A percentile compares a stretch with the other conserved stretches of the same genome.
These are phyloP conservation scores for Hypoxylon sp. DNA, from an alignment of 2,329 filamentous ascomycete species.

Conservation along the genomic window DNA sequence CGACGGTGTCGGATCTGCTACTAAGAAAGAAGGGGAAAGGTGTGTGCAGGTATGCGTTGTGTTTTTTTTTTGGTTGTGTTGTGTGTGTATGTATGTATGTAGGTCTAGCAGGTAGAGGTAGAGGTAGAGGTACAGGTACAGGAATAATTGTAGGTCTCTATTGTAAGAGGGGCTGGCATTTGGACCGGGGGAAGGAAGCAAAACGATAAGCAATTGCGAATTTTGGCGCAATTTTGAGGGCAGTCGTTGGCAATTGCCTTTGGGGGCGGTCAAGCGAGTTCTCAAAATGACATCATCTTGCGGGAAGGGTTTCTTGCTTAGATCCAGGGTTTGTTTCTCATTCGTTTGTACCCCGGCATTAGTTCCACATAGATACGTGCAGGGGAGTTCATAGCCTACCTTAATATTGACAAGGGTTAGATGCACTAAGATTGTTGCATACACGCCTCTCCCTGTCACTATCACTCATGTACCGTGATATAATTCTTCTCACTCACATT, in stretches of 20 bases:
- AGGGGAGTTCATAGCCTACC: constrained; percentile 31
- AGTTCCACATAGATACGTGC: constrained; percentile 26
- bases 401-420: constrained; percentile 30
- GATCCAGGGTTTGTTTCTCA: constrained; percentile 7
- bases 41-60: too few relatives aligned
- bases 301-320: constrained; percentile 29
- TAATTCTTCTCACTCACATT: constrained; percentile 16
- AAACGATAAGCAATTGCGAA: constrained; percentile 34
- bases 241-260: constrained; percentile 32
- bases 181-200: too few relatives aligned
- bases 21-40: constrained; percentile 17
- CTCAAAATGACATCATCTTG: constrained; percentile 31
- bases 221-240: constrained; percentile 36
- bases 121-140: too few relatives aligned
- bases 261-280: constrained; percentile 37
- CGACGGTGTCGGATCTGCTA: constrained; percentile 24
- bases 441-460: constrained; percentile 20
- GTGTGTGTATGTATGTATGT: too few relatives aligned
- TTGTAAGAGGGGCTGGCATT: too few relatives aligned
- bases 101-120: too few relatives aligned
- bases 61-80: too few relatives aligned
- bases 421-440: constrained; percentile 11
- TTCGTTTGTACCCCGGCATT: constrained; percentile 18
- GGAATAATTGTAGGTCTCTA: too few relatives aligned
- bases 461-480: constrained; percentile 14